Base-by-base conservation (phyloP, 2,329 filamentous ascomycete genomes). In the Calonectria pauciramosa region DNA sequence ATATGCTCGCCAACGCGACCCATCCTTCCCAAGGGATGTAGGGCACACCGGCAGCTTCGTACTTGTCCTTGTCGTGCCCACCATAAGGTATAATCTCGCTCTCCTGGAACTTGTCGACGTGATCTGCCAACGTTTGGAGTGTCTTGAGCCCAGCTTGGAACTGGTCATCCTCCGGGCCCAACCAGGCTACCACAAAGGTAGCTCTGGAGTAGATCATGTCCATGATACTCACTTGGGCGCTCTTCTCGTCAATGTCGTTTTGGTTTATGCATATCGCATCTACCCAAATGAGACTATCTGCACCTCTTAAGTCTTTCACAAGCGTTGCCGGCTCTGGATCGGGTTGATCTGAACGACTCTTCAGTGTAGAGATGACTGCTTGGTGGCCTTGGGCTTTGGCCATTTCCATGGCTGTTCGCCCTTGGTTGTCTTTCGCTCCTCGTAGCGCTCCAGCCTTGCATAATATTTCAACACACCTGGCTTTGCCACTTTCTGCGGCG, bases 211-310 rank as follows among this genome's bases (percentile, higher is more conserved):
- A 84, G 20, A 82, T 84, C 41, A 73, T 69, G 13, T 81, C 79
- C 82, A 83, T 83, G 64, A 82, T 77, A 23, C 59, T 74, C 7
- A 83, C 82, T 66, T 83, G 82, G 0, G 32, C 14, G 65, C 78
- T 79, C 66, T 82, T 81, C 67, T 83, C 82, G 0, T 69, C 69
- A 0, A 77, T 34, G n/a, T 83, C 77, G 6, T 38, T 23, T 72
- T 83, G 80, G 66, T 83, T 79, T 59, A 83, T 83, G 70, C 82
- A 83, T 2, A 83, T 75, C 0, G 82, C 81, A 38, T 83, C 82
- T 0, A 79, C 79, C 82, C 82, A 84, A 16, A 83, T 64, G 36
- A 80, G 52, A 16, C 66, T 66, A 20, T 77, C 73, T 1, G 75
- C 59, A 6, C 64, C 60, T 20, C 36, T 49, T 4, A 44, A 36